Conservation (phyloP, 169 alveolate genomes). For the Plasmodium cynomolgi region DNA sequence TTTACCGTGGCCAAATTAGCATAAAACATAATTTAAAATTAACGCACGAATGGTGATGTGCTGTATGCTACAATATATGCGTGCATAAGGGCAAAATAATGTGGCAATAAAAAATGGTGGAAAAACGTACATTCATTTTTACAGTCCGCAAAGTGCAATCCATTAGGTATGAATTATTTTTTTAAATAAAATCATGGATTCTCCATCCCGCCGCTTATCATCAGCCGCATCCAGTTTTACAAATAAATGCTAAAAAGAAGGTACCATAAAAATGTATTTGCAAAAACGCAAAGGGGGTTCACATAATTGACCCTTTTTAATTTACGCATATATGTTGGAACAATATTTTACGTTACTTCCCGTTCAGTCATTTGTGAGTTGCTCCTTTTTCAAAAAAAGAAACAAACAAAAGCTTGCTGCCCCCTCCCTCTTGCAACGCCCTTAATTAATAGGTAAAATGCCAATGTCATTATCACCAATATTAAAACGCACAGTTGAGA, state of each 20-base stretch:
- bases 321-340: background rate
- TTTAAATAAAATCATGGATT: background rate
- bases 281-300: background rate
- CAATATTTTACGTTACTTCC: background rate
- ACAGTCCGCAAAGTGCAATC: background rate
- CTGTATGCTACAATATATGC: background rate
- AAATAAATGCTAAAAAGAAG: background rate
- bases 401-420: background rate
- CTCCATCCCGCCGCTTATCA: background rate
- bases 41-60: background rate
- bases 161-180: background rate
- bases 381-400: background rate
- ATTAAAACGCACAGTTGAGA: background rate
- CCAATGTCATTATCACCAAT: background rate
- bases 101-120: background rate
- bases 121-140: background rate
- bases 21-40: background rate
- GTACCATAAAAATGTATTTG: background rate
- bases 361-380: background rate
- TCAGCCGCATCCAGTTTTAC: background rate
- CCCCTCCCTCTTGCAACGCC: background rate
- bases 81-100: background rate
- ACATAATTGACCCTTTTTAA: background rate
- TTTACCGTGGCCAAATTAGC: background rate
- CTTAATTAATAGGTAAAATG: background rate